A percentile compares a stretch with the other conserved stretches of the same genome.
These are phyloP conservation scores for Komagataella pseudopastoris DNA, from an alignment of 805 yeast genomes.

Conservation along the genomic window DNA sequence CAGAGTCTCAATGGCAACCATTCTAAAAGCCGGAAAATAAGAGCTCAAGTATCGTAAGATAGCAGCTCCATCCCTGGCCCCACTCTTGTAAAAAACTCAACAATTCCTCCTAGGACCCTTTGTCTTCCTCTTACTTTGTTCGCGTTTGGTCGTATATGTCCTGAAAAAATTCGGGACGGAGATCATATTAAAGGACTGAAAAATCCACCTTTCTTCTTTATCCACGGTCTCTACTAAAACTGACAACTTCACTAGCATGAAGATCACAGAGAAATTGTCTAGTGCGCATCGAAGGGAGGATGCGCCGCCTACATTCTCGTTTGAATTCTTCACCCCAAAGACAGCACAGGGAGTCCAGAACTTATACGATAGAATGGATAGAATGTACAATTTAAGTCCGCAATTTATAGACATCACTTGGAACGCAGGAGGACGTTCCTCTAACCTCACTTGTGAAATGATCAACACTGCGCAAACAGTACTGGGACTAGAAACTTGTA, in stretches of 20 bases:
- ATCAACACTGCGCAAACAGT: slow-evolving; percentile 84
- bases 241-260: slow-evolving; percentile 16
- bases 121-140: not conserved
- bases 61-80: not conserved
- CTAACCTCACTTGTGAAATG: slow-evolving; percentile 80
- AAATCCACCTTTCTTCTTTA: not conserved
- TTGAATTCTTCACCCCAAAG: slow-evolving; percentile 95
- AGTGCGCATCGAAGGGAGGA: slow-evolving; percentile 20
- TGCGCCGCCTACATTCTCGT: slow-evolving; percentile 66
- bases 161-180: not conserved
- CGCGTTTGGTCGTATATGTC: not conserved
- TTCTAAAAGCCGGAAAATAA: not conserved
- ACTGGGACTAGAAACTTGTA: slow-evolving; percentile 87
- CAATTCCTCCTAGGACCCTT: not conserved
- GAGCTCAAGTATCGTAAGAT: too few relatives aligned
- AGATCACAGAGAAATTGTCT: slow-evolving; percentile 29
- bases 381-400: slow-evolving; percentile 89
- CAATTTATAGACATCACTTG: slow-evolving; percentile 92
- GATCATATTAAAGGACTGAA: not conserved
- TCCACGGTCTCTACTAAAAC: not conserved
- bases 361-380: slow-evolving; percentile 91
- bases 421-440: slow-evolving; percentile 93
- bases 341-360: slow-evolving; percentile 95
- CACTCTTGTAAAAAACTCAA: not conserved
- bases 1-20: not conserved